phyloP scores from a whole-genome alignment of 345 rosid species.

The Syzygium grande region DNA sequence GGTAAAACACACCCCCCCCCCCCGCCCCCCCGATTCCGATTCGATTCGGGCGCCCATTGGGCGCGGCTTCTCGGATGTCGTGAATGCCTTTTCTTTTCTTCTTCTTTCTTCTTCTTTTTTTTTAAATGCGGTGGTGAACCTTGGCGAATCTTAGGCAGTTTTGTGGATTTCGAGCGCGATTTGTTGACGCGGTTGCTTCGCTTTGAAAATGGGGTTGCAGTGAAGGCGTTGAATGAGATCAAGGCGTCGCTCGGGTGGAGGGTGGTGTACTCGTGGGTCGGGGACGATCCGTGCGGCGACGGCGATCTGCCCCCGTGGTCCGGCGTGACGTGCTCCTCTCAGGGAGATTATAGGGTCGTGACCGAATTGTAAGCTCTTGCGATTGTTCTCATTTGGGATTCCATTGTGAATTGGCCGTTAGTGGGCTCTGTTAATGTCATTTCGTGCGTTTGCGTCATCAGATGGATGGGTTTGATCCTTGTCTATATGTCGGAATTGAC shows the following conservation, averaged over 20 bases:
- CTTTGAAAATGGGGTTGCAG: constrained; percentile 20
- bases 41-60: neutral
- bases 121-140: neutral
- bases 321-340: constrained; percentile 87
- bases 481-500: neutral
- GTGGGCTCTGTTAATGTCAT: neutral
- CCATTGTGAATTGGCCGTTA: neutral
- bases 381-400: neutral
- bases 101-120: neutral
- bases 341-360: constrained; percentile 86
- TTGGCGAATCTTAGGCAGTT: neutral
- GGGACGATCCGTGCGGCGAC: constrained; percentile 97
- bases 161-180: neutral
- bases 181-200: neutral
- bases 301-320: constrained; percentile 88
- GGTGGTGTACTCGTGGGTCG: constrained; percentile 94
- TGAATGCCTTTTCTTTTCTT: neutral
- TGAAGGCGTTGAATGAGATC: constrained; percentile 94
- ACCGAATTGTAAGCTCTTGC: constrained; percentile 53
- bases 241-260: constrained; percentile 98
- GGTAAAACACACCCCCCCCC: no score
- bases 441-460: neutral
- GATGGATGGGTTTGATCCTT: neutral
- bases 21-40: neutral
- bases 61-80: neutral